phyloP scores from a whole-genome alignment of 2,329 filamentous ascomycete species.

The Cercospora sesami region DNA sequence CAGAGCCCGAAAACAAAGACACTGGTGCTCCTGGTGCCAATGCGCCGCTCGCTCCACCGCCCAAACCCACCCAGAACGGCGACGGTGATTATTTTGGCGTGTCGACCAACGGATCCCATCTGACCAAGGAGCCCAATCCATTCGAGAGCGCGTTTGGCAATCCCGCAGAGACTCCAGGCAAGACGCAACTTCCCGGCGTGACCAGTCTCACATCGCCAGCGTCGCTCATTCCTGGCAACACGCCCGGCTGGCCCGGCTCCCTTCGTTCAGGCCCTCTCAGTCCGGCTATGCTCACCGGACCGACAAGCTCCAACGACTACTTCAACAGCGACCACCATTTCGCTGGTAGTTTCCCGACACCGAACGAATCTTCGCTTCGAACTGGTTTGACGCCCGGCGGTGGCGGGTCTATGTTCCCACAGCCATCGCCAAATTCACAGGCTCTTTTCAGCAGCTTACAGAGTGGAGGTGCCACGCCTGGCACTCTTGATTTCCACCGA shows the following conservation, averaged over 20 bases:
- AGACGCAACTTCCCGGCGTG: slow-evolving; percentile 80
- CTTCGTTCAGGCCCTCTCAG: slow-evolving; percentile 89
- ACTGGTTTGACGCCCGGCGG: slow-evolving; percentile 92
- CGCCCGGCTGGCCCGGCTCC: slow-evolving; percentile 80
- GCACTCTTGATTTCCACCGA: slow-evolving; percentile 90
- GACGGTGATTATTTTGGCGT: slow-evolving; percentile 55
- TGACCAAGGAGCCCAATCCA: slow-evolving; percentile 86
- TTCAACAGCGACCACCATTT: slow-evolving; percentile 72
- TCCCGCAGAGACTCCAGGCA: slow-evolving; percentile 74
- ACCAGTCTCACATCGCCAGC: slow-evolving; percentile 89
- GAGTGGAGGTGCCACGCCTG: slow-evolving; percentile 80
- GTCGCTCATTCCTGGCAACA: slow-evolving; percentile 71
- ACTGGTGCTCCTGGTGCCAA: slow-evolving; percentile 42
- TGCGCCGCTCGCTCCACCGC: slow-evolving; percentile 55
- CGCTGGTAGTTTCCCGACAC: slow-evolving; percentile 83
- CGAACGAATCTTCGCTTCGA: slow-evolving; percentile 91
- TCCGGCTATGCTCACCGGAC: slow-evolving; percentile 94
- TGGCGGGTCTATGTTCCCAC: slow-evolving; percentile 95
- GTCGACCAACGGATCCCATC: slow-evolving; percentile 45
- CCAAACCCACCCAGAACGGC: slow-evolving; percentile 48
- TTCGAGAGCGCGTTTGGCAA: slow-evolving; percentile 91
- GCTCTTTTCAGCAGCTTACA: slow-evolving; percentile 77
- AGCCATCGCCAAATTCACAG: slow-evolving; percentile 82
- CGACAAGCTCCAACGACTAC: slow-evolving; percentile 71
- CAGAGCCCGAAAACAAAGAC: slow-evolving; percentile 31